Conservation (phyloP, 1,284 basidiomycete genomes). For the Cryptococcus sp. region DNA sequence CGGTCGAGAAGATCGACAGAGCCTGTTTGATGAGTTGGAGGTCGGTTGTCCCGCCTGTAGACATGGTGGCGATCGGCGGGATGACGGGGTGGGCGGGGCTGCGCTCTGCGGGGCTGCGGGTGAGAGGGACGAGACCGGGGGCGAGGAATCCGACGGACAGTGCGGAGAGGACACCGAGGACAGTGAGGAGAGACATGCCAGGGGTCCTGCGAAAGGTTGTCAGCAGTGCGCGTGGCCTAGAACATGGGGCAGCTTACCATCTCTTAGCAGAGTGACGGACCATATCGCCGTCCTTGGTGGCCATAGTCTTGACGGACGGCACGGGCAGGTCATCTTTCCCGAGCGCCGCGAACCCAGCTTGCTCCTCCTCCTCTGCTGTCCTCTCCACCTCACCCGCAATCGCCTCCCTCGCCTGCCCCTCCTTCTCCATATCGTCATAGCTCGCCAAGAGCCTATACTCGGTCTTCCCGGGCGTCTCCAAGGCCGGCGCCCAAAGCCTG, state of each 20-base stretch:
- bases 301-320: neutral
- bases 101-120: slow-evolving; percentile 1
- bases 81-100: neutral
- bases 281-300: slow-evolving; percentile 1
- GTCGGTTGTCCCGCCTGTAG: slow-evolving; percentile 20
- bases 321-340: neutral
- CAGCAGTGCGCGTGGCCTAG: neutral
- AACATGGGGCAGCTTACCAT: slow-evolving; percentile 19
- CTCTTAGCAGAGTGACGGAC: slow-evolving; percentile 5
- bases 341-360: too few relatives aligned
- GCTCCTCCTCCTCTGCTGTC: too few relatives aligned
- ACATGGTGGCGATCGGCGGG: slow-evolving; percentile 1
- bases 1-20: slow-evolving; percentile 24
- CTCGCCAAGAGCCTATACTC: slow-evolving; percentile 10
- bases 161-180: slow-evolving; percentile 19
- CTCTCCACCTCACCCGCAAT: neutral
- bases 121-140: slow-evolving; percentile 1
- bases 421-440: slow-evolving; percentile 3
- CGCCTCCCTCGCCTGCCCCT: neutral
- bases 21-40: slow-evolving; percentile 27
- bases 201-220: slow-evolving; percentile 13
- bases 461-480: neutral
- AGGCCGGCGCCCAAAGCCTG: slow-evolving; percentile 10
- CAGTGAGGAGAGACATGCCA: slow-evolving; percentile 15
- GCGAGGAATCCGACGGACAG: slow-evolving; percentile 15